Evolutionary conservation across 2,329 filamentous ascomycete genomes (phyloP).

Genomic region (Pyrenophora teres): DNA sequence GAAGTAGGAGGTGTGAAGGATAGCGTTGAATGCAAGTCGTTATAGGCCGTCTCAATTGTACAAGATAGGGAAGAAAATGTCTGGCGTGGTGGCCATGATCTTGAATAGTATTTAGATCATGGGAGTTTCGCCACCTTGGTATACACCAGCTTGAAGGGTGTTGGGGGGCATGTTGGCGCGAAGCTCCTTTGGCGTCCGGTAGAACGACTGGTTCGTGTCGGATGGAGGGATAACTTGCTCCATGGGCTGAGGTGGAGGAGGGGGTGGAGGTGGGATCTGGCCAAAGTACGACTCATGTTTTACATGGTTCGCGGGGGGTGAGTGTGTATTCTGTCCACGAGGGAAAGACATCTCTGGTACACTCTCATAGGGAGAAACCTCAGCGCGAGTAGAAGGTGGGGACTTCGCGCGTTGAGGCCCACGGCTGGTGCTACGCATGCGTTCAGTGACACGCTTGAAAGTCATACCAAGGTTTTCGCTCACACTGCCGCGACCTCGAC

Average conservation of each 20-base stretch:
- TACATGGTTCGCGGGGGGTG: slow-evolving; percentile 34
- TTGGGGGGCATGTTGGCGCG: slow-evolving; percentile 57
- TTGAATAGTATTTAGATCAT: slow-evolving; percentile 38
- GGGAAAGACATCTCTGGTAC: slow-evolving; percentile 44
- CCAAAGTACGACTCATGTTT: slow-evolving; percentile 35
- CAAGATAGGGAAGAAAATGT: slow-evolving; percentile 1
- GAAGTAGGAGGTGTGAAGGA: slow-evolving; percentile 18
- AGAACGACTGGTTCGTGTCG: slow-evolving; percentile 32
- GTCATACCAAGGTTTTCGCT: slow-evolving; percentile 62
- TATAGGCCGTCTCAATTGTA: slow-evolving; percentile 36
- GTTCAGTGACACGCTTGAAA: slow-evolving; percentile 57
- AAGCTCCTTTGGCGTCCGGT: slow-evolving; percentile 53
- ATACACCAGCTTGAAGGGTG: slow-evolving; percentile 52
- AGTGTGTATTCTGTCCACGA: slow-evolving; percentile 30
- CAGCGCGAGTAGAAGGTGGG: slow-evolving; percentile 45
- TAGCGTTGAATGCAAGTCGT: slow-evolving; percentile 34
- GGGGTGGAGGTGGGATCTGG: slow-evolving; percentile 44
- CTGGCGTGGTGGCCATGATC: neutral
- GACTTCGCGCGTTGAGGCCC: slow-evolving; percentile 53
- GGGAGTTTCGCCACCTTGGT: slow-evolving; percentile 38
- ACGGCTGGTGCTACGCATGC: slow-evolving; percentile 63
- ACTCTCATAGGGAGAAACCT: slow-evolving; percentile 52
- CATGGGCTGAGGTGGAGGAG: slow-evolving; percentile 44
- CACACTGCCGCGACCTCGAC: slow-evolving; percentile 60
- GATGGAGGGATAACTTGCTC: slow-evolving; percentile 51